Conservation (phyloP, 352 stramenopile genomes). For the Elongisporangium undulatum region DNA sequence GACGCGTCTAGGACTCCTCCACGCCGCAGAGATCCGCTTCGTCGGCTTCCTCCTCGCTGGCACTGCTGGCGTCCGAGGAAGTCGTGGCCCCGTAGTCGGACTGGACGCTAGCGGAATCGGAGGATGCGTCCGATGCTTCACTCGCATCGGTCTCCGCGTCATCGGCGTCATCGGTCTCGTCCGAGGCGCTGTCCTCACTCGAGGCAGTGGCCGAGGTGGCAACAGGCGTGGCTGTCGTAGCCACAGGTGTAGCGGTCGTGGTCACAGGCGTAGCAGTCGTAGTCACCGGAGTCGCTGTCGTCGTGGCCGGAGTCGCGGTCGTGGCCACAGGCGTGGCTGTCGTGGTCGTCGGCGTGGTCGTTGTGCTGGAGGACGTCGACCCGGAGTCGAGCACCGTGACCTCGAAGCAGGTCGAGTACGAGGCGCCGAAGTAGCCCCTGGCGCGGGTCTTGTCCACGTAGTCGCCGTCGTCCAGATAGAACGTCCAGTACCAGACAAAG, state of each 20-base stretch:
- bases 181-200: neutral
- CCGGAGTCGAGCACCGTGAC: conserved; percentile 36
- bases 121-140: neutral
- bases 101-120: neutral
- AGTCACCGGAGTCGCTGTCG: neutral
- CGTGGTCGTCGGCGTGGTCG: conserved; percentile 3
- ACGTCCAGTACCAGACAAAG: conserved; percentile 75
- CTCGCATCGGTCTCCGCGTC: neutral
- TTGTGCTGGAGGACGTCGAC: conserved; percentile 8
- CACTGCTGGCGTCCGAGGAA: neutral
- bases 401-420: conserved; percentile 68
- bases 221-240: conserved; percentile 2
- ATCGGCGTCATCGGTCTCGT: neutral
- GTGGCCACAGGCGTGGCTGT: conserved; percentile 2
- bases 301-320: conserved; percentile 6
- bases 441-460: conserved; percentile 50
- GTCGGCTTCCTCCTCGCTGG: neutral
- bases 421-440: conserved; percentile 57
- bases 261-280: neutral
- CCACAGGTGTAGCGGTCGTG: neutral
- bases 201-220: neutral
- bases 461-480: conserved; percentile 43
- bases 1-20: neutral
- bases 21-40: neutral
- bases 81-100: neutral